These are phyloP conservation scores for Heterobasidion irregulare DNA, from an alignment of 1,284 basidiomycete genomes.

Conservation along the genomic window DNA sequence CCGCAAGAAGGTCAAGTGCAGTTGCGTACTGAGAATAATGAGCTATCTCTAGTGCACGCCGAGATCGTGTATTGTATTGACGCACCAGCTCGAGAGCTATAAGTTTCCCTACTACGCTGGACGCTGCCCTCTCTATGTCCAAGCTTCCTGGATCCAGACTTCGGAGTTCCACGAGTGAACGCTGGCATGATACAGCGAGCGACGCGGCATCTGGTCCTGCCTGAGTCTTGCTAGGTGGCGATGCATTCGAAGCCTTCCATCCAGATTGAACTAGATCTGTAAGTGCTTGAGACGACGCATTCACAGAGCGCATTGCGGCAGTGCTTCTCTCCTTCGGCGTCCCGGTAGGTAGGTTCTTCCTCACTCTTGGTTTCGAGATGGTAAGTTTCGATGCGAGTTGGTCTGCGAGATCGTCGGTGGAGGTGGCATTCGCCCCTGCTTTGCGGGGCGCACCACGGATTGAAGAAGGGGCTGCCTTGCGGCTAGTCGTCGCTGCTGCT, in stretches of 20 bases:
- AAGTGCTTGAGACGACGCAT: slow-evolving; percentile 49
- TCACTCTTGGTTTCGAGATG: slow-evolving; percentile 9
- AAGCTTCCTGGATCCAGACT: slow-evolving; percentile 36
- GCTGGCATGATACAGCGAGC: slow-evolving; percentile 19
- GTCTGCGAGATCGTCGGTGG: slow-evolving; percentile 10
- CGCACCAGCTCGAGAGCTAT: slow-evolving; percentile 58
- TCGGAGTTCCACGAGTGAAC: slow-evolving; percentile 37
- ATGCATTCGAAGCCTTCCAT: slow-evolving; percentile 33
- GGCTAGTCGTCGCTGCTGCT: background rate
- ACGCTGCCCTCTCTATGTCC: slow-evolving; percentile 66
- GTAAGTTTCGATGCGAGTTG: slow-evolving; percentile 10
- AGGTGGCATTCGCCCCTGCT: background rate
- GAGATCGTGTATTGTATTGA: slow-evolving; percentile 7
- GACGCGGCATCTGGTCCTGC: slow-evolving; percentile 25
- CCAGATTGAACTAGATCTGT: slow-evolving; percentile 45
- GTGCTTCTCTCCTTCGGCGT: slow-evolving; percentile 17
- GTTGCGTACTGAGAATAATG: slow-evolving; percentile 34
- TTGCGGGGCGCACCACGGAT: background rate
- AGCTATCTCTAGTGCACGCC: slow-evolving; percentile 5
- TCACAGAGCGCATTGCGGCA: slow-evolving; percentile 51
- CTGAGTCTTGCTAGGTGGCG: slow-evolving; percentile 20
- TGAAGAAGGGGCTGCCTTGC: background rate
- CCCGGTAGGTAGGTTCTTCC: background rate
- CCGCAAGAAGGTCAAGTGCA: slow-evolving; percentile 34
- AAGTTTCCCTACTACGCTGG: slow-evolving; percentile 55